These are phyloP conservation scores for Thielaviopsis ethacetica DNA, from an alignment of 2,329 filamentous ascomycete species.

Conservation along the genomic window DNA sequence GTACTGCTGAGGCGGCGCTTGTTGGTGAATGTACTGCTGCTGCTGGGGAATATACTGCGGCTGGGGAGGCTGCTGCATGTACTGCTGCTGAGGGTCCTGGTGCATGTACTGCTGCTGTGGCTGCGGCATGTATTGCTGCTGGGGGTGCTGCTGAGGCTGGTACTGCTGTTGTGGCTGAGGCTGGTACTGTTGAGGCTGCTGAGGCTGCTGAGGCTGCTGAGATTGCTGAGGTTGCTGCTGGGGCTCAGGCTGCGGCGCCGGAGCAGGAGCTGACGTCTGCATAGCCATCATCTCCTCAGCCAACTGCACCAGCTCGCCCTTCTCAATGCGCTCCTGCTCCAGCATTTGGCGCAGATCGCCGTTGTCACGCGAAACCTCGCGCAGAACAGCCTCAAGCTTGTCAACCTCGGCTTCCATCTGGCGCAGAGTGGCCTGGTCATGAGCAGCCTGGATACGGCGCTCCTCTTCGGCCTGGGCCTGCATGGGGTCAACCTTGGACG, in stretches of 20 bases:
- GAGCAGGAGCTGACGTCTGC: conserved; percentile 27
- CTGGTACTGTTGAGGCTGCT: conserved; percentile 13
- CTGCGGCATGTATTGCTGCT: not conserved
- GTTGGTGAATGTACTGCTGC: conserved; percentile 11
- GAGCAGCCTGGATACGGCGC: conserved; percentile 41
- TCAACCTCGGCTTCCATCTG: conserved; percentile 59
- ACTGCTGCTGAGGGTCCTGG: not conserved
- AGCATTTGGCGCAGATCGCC: conserved; percentile 46
- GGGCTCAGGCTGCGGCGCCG: not conserved
- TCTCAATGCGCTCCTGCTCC: conserved; percentile 62
- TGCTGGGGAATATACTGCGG: not conserved
- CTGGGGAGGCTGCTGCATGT: not conserved
- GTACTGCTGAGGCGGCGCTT: not conserved
- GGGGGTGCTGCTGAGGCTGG: not conserved
- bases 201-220: conserved; percentile 12
- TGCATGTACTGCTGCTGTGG: not conserved
- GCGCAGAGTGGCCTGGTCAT: conserved; percentile 41
- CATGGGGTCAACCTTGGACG: conserved; percentile 23
- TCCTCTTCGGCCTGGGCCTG: conserved; percentile 31
- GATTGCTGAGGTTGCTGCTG: not conserved
- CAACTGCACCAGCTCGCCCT: conserved; percentile 64
- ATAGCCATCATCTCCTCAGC: conserved; percentile 74
- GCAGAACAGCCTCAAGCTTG: conserved; percentile 57
- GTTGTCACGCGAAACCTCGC: conserved; percentile 54
- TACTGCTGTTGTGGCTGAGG: not conserved